Evolutionary conservation across 2,329 filamentous ascomycete species (phyloP).

Genomic region (Bipolaris victoriae): DNA sequence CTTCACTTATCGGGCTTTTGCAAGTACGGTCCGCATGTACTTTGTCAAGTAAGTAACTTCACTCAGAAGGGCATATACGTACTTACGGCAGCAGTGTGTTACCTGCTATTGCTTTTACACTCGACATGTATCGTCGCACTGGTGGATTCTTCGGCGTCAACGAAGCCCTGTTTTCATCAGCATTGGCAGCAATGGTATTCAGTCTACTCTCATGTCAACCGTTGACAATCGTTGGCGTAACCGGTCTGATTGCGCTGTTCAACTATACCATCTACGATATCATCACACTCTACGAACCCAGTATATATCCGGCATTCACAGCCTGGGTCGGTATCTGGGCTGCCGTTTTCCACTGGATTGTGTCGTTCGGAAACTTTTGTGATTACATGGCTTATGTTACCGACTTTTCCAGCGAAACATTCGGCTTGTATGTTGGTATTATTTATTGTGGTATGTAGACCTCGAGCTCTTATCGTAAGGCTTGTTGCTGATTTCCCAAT

Average conservation of each 20-base stretch:
- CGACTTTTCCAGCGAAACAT: slow-evolving; percentile 61
- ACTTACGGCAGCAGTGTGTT: slow-evolving; percentile 51
- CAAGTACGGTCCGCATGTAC: slow-evolving; percentile 64
- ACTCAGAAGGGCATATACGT: too few relatives aligned
- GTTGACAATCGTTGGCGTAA: slow-evolving; percentile 64
- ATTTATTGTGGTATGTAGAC: slow-evolving; percentile 58
- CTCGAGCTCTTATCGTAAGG: background rate
- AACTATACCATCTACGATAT: slow-evolving; percentile 68
- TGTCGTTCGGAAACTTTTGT: slow-evolving; percentile 59
- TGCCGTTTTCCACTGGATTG: slow-evolving; percentile 63
- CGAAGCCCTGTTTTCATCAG: slow-evolving; percentile 62
- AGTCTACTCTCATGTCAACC: slow-evolving; percentile 60
- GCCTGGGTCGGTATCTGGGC: slow-evolving; percentile 64
- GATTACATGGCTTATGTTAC: slow-evolving; percentile 66
- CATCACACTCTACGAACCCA: slow-evolving; percentile 55
- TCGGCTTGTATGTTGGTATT: slow-evolving; percentile 63
- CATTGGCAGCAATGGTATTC: slow-evolving; percentile 62
- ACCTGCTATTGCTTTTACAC: slow-evolving; percentile 63
- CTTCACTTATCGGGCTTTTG: slow-evolving; percentile 61
- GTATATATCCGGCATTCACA: slow-evolving; percentile 61
- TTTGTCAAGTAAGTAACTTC: slow-evolving; percentile 58
- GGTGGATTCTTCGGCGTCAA: slow-evolving; percentile 63
- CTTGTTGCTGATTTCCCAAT: slow-evolving; percentile 1
- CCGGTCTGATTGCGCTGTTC: slow-evolving; percentile 58
- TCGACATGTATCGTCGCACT: slow-evolving; percentile 64